phyloP scores from a whole-genome alignment of 257 asterid species.

The Misopates orontium region DNA sequence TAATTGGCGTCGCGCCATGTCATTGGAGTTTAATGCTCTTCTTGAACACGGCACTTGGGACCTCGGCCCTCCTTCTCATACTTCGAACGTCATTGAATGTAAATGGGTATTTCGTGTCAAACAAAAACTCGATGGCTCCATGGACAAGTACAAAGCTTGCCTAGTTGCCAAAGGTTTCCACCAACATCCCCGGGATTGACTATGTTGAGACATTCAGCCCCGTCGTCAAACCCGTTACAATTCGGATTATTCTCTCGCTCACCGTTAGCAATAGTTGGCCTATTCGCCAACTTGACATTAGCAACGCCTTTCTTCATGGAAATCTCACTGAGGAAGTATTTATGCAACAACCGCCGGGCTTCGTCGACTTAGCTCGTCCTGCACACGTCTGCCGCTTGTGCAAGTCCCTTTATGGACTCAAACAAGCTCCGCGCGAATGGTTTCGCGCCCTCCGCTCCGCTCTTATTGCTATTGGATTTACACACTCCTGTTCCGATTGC shows the following conservation, averaged over 20 bases:
- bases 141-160: not conserved
- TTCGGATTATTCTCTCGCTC: not conserved
- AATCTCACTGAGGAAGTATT: not conserved
- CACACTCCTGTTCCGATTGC: not conserved
- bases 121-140: not conserved
- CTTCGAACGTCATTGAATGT: not conserved
- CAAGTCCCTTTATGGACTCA: slow-evolving; percentile 13
- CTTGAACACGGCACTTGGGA: too few species aligned
- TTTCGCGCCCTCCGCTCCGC: not conserved
- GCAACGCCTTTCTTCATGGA: not conserved
- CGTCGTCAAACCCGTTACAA: not conserved
- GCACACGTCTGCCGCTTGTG: not conserved
- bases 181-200: not conserved
- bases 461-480: not conserved
- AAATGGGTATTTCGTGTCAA: not conserved
- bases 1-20: too few species aligned
- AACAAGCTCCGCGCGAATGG: slow-evolving; percentile 22
- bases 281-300: not conserved
- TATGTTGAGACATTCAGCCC: not conserved
- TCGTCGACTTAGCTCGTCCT: not conserved
- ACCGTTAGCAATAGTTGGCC: not conserved
- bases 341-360: not conserved
- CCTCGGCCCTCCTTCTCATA: not conserved
- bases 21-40: too few species aligned
- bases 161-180: not conserved